phyloP scores from a whole-genome alignment of 306 rosid genomes.

The Herpetospermum pedunculosum region DNA sequence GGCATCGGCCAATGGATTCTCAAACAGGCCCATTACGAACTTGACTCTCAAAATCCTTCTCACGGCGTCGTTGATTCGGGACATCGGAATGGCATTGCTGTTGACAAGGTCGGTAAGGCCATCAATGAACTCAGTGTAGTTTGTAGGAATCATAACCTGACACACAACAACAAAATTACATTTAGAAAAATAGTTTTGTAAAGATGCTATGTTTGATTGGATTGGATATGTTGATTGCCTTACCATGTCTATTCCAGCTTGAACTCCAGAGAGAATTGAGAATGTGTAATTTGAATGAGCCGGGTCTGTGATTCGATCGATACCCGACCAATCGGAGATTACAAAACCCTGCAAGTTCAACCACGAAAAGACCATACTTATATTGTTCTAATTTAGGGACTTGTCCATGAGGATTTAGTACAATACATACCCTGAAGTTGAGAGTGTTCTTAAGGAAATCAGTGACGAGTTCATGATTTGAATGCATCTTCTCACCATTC shows the following conservation, averaged over 20 bases:
- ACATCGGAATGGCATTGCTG: slow-evolving; percentile 15
- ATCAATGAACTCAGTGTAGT: slow-evolving; percentile 23
- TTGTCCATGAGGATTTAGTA: neutral
- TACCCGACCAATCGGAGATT: slow-evolving; percentile 9
- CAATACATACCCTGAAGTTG: slow-evolving; percentile 8
- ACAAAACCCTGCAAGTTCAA: slow-evolving; percentile 10
- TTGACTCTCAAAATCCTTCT: slow-evolving; percentile 23
- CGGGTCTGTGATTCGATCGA: slow-evolving; percentile 5
- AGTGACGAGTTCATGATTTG: neutral
- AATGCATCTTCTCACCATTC: slow-evolving; percentile 10
- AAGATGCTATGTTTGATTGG: neutral
- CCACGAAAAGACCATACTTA: neutral
- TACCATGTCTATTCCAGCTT: slow-evolving; percentile 14
- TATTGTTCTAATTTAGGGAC: neutral
- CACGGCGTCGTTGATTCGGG: slow-evolving; percentile 32
- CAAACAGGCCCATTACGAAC: slow-evolving; percentile 27
- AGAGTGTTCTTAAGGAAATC: slow-evolving; percentile 9
- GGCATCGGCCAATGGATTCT: slow-evolving; percentile 25
- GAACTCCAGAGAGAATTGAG: neutral
- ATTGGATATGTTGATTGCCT: neutral
- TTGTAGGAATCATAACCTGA: slow-evolving; percentile 28
- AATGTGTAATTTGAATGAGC: slow-evolving; percentile 7
- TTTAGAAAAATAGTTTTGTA: neutral
- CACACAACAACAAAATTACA: neutral
- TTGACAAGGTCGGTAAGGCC: slow-evolving; percentile 16